phyloP scores from a whole-genome alignment of 352 stramenopile genomes.

The Pythium rhizo-oryzae region DNA sequence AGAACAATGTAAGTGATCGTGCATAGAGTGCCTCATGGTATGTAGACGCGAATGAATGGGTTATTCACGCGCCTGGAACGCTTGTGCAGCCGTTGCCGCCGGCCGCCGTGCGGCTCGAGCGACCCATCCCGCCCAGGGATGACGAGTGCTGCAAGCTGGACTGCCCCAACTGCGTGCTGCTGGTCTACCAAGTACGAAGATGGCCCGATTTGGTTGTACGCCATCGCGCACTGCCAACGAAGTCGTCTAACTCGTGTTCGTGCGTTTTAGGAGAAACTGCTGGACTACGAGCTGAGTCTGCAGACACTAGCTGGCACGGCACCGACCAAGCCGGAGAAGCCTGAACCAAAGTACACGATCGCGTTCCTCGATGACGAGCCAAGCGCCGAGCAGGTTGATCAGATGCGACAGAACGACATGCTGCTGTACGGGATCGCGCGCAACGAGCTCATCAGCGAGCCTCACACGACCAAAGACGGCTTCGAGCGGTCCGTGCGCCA shows the following conservation, averaged over 20 bases:
- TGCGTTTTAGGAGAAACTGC: constrained; percentile 63
- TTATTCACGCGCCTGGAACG: neutral
- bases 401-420: constrained; percentile 43
- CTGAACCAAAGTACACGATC: constrained; percentile 51
- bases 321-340: constrained; percentile 31
- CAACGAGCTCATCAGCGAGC: constrained; percentile 65
- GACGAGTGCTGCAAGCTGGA: constrained; percentile 86
- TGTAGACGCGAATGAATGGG: neutral
- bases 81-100: constrained; percentile 19
- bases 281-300: constrained; percentile 82
- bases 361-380: constrained; percentile 42
- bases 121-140: constrained; percentile 65
- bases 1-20: constrained; percentile 21
- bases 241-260: neutral
- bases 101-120: constrained; percentile 39
- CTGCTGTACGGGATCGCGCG: constrained; percentile 48
- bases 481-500: constrained; percentile 68
- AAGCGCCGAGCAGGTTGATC: constrained; percentile 27
- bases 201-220: no score
- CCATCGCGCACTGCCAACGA: neutral
- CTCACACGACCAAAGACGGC: constrained; percentile 57
- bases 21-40: neutral
- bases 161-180: constrained; percentile 86
- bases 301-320: constrained; percentile 21
- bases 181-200: constrained; percentile 68